Conservation (phyloP, 1,284 basidiomycete species). For the Kalmanozyma brasiliensis region DNA sequence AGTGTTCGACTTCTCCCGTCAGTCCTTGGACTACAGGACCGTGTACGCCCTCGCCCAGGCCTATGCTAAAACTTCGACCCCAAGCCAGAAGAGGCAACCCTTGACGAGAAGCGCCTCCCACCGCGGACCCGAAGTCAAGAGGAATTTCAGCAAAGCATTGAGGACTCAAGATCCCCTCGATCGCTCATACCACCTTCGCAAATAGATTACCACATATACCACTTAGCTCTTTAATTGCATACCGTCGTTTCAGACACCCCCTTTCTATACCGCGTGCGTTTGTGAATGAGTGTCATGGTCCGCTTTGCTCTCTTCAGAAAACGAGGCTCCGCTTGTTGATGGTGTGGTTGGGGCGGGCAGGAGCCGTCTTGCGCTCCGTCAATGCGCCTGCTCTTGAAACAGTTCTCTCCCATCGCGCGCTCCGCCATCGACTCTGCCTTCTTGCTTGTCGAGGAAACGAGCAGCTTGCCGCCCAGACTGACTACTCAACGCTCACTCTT, state of each 20-base stretch:
- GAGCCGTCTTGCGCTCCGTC: no score
- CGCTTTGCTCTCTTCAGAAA: neutral
- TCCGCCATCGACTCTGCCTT: no score
- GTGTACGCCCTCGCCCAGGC: constrained; percentile 21
- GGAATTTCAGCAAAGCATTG: neutral
- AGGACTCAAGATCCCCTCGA: constrained; percentile 10
- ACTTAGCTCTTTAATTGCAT: neutral
- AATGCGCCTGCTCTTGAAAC: no score
- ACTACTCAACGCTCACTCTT: no score
- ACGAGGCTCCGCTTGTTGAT: neutral
- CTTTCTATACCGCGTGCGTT: no score
- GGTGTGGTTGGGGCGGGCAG: no score
- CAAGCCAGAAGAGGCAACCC: neutral
- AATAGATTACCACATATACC: constrained; percentile 1
- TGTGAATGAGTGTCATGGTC: no score
- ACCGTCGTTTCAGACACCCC: no score
- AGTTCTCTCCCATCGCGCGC: no score
- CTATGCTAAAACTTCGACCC: constrained; percentile 11
- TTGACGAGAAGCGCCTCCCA: neutral
- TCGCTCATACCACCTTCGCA: constrained; percentile 23
- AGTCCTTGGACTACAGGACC: constrained; percentile 12
- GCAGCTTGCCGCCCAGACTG: no score
- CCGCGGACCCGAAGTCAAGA: neutral
- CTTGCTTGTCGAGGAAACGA: no score
- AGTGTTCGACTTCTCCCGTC: constrained; percentile 28